These are phyloP conservation scores for Calophaca sinica DNA, from an alignment of 306 rosid species.

Conservation along the genomic window DNA sequence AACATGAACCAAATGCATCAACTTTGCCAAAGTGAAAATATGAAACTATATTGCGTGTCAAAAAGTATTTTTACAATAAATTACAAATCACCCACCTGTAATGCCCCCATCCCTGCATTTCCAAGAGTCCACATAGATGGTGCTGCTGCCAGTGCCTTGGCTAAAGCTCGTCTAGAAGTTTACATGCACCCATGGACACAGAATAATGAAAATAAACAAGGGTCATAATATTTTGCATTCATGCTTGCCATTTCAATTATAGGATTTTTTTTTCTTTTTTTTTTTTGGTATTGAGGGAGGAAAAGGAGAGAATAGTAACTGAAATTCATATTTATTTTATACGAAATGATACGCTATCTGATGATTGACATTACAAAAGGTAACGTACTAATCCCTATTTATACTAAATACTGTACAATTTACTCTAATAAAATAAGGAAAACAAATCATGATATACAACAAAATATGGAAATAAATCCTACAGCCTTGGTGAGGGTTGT, in stretches of 20 bases:
- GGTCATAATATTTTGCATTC: conserved; percentile 8
- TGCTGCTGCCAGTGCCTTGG: conserved; percentile 89
- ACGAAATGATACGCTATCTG: neutral
- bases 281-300: neutral
- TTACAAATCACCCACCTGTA: conserved; percentile 64
- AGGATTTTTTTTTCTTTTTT: neutral
- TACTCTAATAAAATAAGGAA: neutral
- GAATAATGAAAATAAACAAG: conserved; percentile 12
- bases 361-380: neutral
- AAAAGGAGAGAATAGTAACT: neutral
- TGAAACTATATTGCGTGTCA: conserved; percentile 5
- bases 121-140: conserved; percentile 99
- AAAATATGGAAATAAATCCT: too few species aligned
- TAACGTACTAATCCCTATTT: neutral
- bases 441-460: too few species aligned
- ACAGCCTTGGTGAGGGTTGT: too few species aligned
- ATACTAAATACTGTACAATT: neutral
- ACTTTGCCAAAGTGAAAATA: conserved; percentile 18
- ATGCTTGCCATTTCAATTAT: neutral
- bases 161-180: conserved; percentile 71
- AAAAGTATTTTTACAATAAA: neutral
- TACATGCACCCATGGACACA: conserved; percentile 20
- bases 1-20: conserved; percentile 39
- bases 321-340: neutral
- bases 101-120: conserved; percentile 98